phyloP scores from a whole-genome alignment of 169 alveolate genomes.

The Babesia caballi region DNA sequence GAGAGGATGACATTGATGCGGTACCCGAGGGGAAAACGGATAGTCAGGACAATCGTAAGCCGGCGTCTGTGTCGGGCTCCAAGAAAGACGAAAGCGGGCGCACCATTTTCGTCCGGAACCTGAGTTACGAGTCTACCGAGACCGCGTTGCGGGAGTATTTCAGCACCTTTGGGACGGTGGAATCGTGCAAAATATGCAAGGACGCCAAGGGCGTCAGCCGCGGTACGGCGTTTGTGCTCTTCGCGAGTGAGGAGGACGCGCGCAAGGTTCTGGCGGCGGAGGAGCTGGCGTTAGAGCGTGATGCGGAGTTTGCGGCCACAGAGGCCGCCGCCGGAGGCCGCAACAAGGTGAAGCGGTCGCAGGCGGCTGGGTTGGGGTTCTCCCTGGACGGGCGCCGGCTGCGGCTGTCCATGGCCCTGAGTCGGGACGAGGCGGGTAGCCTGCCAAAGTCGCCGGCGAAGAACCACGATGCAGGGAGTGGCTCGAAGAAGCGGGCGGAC shows the following conservation, averaged over 20 bases:
- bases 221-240: conserved; percentile 58
- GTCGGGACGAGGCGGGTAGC: conserved; percentile 38
- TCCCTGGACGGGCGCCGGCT: conserved; percentile 56
- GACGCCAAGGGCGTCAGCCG: conserved; percentile 32
- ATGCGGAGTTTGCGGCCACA: conserved; percentile 3
- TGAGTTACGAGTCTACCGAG: conserved; percentile 57
- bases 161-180: conserved; percentile 47
- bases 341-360: conserved; percentile 4
- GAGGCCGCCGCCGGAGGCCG: not conserved
- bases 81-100: conserved; percentile 2
- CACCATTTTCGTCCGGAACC: conserved; percentile 62
- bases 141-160: conserved; percentile 38
- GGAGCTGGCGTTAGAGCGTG: conserved; percentile 48
- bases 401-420: conserved; percentile 32
- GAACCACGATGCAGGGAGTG: not conserved
- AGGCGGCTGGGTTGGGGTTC: conserved; percentile 52
- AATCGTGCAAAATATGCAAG: conserved; percentile 36
- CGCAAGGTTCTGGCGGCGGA: conserved; percentile 33
- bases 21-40: not conserved
- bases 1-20: not conserved
- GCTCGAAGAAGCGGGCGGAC: conserved; percentile 25
- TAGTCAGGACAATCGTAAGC: too few species aligned
- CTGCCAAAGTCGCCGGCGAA: conserved; percentile 4
- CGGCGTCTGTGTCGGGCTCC: not conserved
- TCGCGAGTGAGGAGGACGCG: conserved; percentile 32